Percentiles rank a stretch among this genome's conserved stretches.
These are phyloP conservation scores for Phytophthora sansomeana DNA, from an alignment of 352 stramenopile genomes.

Conservation along the genomic window DNA sequence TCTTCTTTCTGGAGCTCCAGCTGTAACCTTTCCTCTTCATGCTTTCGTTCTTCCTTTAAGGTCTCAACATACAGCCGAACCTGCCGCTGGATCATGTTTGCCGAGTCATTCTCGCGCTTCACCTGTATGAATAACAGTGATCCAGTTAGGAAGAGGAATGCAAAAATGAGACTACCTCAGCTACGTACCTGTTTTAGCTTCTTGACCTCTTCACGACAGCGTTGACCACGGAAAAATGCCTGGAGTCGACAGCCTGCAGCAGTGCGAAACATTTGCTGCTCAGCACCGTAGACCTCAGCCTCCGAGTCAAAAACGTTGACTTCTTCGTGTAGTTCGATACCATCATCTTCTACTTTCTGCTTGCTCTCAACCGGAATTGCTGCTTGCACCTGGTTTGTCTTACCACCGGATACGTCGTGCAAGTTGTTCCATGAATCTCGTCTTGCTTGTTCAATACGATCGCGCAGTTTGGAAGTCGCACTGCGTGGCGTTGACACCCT, in stretches of 20 bases:
- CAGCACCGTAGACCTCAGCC: conserved; percentile 13
- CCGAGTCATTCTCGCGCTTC: conserved; percentile 31
- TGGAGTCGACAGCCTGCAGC: conserved; percentile 46
- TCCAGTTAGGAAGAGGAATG: not conserved
- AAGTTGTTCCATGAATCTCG: conserved; percentile 32
- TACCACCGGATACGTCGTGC: conserved; percentile 1
- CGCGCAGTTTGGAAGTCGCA: conserved; percentile 40
- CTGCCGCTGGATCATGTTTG: conserved; percentile 35
- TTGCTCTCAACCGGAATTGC: not conserved
- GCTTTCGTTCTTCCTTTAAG: conserved; percentile 1
- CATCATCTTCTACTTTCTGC: conserved; percentile 10
- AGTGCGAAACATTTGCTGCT: conserved; percentile 31
- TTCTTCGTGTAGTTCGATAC: conserved; percentile 36
- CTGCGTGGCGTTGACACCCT: conserved; percentile 33
- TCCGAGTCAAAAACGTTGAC: conserved; percentile 32
- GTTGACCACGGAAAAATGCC: conserved; percentile 39
- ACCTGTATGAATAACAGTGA: conserved; percentile 5
- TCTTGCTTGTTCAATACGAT: conserved; percentile 43
- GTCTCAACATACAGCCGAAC: conserved; percentile 27
- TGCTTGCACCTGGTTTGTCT: conserved; percentile 2
- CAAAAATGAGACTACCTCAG: not conserved
- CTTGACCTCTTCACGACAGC: conserved; percentile 34
- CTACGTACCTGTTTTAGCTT: conserved; percentile 35
- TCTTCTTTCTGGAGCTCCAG: conserved; percentile 43
- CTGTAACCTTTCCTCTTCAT: conserved; percentile 24